Base-by-base conservation (phyloP, 352 stramenopile genomes). In the Phytophthora pini region DNA sequence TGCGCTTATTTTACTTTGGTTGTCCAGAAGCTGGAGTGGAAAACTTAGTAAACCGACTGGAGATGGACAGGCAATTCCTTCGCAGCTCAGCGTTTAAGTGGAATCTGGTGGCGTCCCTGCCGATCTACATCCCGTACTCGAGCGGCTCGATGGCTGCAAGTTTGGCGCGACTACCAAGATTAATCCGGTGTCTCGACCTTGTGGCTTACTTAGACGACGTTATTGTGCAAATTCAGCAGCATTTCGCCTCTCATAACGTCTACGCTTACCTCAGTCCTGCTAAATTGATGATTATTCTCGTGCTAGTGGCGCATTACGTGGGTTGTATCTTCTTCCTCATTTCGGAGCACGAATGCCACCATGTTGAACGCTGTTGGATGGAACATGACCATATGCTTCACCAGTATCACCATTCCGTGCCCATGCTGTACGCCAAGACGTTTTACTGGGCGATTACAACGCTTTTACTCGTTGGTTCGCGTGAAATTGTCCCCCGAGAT, bases 361-460 rank as follows among this genome's bases (percentile, higher is more conserved):
- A 76, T 1, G 53, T 78, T 31, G 55, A 53, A 1, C 52, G 68
- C 3, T 93, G 80, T 31, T 94, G 87, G 87, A 75, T 93, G 26
- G 40, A 62, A 7, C 68, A 82, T 20, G 84, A 94, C 36, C 70
- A 80, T 17, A 59, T 93, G 17, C 56, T 94, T 5, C 77, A 91
- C 10, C 31, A 77, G 29, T 89, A 93, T 49, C 61, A 90, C 41
- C 57, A 84, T 31, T 83, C 80, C 0, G 47, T 84, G 1, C 27
- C 58, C 1, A 68, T 76, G n/a, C 59, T 91, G 0, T 93, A 93
- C 53, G 61, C 84, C 0, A 80, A 82, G 22, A 80, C 74, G 8
- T 89, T 92, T 38, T 92, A 93, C 51, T 93, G 85, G 85, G 81
- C 81, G 1, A 68, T 91, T 5, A 89, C 81, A 10, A 89, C 84